These are phyloP conservation scores for Allantophomopsis cytisporea DNA, from an alignment of 2,329 filamentous ascomycete species.

Conservation along the genomic window DNA sequence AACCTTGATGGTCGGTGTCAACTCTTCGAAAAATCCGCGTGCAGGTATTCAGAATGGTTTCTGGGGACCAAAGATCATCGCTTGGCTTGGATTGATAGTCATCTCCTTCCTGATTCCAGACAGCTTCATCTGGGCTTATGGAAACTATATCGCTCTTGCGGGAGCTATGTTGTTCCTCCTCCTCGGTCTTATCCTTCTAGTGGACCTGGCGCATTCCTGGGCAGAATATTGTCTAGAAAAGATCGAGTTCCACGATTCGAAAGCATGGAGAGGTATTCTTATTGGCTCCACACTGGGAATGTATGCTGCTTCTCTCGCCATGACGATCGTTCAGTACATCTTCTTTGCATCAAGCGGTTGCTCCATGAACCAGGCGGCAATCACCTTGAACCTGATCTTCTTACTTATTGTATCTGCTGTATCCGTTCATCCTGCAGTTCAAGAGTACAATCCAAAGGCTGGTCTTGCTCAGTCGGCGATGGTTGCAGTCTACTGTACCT, in stretches of 20 bases:
- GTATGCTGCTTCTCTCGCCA: constrained; percentile 80
- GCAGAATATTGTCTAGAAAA: constrained; percentile 90
- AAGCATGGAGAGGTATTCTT: constrained; percentile 70
- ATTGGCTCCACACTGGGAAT: constrained; percentile 89
- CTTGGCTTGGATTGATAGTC: constrained; percentile 78
- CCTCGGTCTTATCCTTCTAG: constrained; percentile 79
- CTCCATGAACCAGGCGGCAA: constrained; percentile 92
- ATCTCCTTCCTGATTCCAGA: constrained; percentile 94
- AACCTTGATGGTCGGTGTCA: constrained; percentile 72
- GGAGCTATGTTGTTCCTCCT: constrained; percentile 90
- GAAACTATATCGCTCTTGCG: constrained; percentile 80
- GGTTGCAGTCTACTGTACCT: constrained; percentile 96
- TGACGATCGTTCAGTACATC: constrained; percentile 95
- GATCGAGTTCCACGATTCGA: constrained; percentile 81
- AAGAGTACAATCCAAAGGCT: constrained; percentile 85
- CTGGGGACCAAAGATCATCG: constrained; percentile 91
- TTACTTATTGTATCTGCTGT: constrained; percentile 69
- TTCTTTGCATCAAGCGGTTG: constrained; percentile 80
- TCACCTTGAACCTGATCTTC: constrained; percentile 83
- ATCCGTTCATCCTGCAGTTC: constrained; percentile 80
- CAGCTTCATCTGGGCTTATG: constrained; percentile 87
- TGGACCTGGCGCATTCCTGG: constrained; percentile 94
- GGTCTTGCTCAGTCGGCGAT: constrained; percentile 95
- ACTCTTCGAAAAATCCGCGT: constrained; percentile 73
- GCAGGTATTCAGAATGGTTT: constrained; percentile 94